Evolutionary conservation across 495 filamentous ascomycete species (phyloP).

Genomic region (Xylaria flabelliformis): DNA sequence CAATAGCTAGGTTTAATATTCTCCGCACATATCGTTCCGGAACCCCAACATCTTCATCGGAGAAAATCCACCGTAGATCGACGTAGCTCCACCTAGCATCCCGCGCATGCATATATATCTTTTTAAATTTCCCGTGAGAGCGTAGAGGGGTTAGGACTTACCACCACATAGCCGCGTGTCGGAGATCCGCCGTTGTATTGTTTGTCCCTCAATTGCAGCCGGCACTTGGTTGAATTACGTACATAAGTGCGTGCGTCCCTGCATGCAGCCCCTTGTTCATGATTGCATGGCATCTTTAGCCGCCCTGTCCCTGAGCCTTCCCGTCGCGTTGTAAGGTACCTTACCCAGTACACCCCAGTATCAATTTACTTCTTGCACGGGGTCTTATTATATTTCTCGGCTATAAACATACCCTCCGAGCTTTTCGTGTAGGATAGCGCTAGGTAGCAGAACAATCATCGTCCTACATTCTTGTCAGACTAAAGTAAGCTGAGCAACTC

Average conservation of each 20-base stretch:
- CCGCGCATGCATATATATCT: neutral
- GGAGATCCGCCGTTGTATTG: neutral
- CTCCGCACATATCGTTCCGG: slow-evolving; percentile 14
- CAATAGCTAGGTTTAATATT: neutral
- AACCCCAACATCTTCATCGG: neutral
- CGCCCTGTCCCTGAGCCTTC: neutral
- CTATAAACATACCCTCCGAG: neutral
- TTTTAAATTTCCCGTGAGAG: neutral
- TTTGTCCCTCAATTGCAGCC: neutral
- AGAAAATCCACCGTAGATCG: slow-evolving; percentile 2
- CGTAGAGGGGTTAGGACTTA: neutral
- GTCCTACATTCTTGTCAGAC: neutral
- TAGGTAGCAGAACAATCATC: neutral
- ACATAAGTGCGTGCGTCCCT: neutral
- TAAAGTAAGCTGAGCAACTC: neutral
- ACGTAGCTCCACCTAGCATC: neutral
- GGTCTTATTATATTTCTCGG: neutral
- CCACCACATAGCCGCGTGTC: neutral
- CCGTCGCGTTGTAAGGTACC: neutral
- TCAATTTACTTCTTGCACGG: neutral
- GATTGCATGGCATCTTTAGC: slow-evolving; percentile 6
- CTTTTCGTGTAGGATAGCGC: neutral
- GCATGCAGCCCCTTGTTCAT: slow-evolving; percentile 10
- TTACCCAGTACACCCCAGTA: slow-evolving; percentile 13
- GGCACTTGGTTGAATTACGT: slow-evolving; percentile 1